Evolutionary conservation across 768 basidiomycete genomes (phyloP).

Genomic region (Tricholoma hemisulphureum): DNA sequence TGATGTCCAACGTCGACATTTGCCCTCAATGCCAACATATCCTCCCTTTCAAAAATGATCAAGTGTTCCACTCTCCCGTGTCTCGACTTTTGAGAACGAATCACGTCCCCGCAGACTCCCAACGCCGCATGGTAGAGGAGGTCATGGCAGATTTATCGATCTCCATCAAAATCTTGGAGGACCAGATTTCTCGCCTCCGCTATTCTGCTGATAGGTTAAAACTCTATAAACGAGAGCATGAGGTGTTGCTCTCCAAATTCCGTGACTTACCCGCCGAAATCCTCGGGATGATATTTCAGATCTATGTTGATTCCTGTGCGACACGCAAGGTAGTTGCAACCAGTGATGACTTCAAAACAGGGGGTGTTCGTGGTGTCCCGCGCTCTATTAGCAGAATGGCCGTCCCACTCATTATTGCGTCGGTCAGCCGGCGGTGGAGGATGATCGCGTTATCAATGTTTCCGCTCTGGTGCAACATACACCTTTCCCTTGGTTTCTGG

Average conservation of each 20-base stretch:
- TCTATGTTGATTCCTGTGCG: neutral
- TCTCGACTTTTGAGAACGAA: neutral
- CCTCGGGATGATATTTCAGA: neutral
- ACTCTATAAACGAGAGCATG: neutral
- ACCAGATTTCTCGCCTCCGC: neutral
- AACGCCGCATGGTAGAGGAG: neutral
- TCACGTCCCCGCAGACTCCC: neutral
- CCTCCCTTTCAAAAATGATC: neutral
- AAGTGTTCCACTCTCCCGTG: neutral
- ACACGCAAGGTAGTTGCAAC: neutral
- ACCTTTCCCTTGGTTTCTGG: neutral
- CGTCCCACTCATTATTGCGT: neutral
- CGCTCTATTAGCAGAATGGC: neutral
- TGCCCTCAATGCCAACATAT: neutral
- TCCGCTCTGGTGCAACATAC: neutral
- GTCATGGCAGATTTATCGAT: neutral
- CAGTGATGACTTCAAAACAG: neutral
- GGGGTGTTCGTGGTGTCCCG: neutral
- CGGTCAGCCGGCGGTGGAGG: neutral
- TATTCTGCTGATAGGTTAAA: neutral
- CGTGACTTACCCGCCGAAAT: neutral
- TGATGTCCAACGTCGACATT: neutral
- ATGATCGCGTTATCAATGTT: neutral
- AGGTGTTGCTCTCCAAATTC: neutral
- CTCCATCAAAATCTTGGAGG: neutral